phyloP scores from a whole-genome alignment of 805 yeast genomes.

The Allodekkera sacchari region DNA sequence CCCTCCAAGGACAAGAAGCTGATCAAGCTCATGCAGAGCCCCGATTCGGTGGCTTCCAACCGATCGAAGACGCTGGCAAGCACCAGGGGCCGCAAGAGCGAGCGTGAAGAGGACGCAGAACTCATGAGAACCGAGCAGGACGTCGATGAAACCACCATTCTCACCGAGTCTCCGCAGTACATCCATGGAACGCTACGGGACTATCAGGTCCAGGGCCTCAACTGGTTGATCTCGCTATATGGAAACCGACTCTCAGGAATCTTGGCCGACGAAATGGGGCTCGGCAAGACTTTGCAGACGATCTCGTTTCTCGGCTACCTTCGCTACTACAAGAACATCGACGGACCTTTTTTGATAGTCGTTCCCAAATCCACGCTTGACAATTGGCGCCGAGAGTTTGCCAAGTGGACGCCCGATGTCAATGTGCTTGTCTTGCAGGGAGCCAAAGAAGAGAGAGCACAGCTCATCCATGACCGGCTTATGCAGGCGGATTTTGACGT shows the following conservation, averaged over 20 bases:
- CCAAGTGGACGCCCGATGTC: constrained; percentile 94
- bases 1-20: constrained; percentile 73
- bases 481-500: constrained; percentile 81
- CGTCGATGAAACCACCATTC: constrained; percentile 56
- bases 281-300: constrained; percentile 93
- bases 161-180: constrained; percentile 79
- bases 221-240: constrained; percentile 86
- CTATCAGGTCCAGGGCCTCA: constrained; percentile 90
- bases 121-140: constrained; percentile 66
- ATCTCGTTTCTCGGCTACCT: constrained; percentile 85
- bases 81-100: constrained; percentile 72
- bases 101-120: constrained; percentile 94
- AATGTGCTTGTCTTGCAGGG: constrained; percentile 83
- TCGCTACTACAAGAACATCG: constrained; percentile 65
- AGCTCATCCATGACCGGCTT: constrained; percentile 49
- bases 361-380: constrained; percentile 95
- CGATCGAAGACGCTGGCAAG: constrained; percentile 2
- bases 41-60: constrained; percentile 31
- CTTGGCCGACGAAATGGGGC: constrained; percentile 96
- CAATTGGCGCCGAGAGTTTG: constrained; percentile 93
- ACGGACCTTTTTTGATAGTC: constrained; percentile 86
- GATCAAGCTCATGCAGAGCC: constrained; percentile 47
- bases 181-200: constrained; percentile 75
- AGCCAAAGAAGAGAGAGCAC: constrained; percentile 67
- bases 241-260: constrained; percentile 89